Evolutionary conservation across 305 asterid species (phyloP).

Genomic region (Solanum hybrid): DNA sequence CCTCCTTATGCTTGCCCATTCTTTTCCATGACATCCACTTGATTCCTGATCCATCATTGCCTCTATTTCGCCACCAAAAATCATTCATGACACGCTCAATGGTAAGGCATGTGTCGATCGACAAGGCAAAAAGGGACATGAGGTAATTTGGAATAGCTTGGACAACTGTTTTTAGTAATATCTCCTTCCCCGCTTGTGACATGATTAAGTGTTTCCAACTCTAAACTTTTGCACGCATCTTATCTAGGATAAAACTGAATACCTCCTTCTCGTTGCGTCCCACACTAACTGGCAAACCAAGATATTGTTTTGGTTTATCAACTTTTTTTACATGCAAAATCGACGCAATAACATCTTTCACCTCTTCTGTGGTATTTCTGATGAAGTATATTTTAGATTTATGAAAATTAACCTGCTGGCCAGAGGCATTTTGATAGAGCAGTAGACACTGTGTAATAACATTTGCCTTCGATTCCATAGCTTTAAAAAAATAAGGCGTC

Average conservation of each 20-base stretch:
- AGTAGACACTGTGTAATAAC: background rate
- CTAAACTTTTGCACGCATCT: background rate
- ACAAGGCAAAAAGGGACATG: background rate
- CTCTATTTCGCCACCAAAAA: background rate
- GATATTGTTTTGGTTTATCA: background rate
- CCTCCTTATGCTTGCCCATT: background rate
- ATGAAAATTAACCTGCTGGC: background rate
- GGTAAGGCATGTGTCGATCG: background rate
- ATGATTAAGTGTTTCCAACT: background rate
- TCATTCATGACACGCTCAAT: background rate
- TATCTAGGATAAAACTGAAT: background rate
- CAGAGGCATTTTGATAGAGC: background rate
- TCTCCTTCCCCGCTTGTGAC: background rate
- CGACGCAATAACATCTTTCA: background rate
- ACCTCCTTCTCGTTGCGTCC: background rate
- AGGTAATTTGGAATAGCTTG: background rate
- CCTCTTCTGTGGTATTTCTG: background rate
- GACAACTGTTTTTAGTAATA: background rate
- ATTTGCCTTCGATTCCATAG: background rate
- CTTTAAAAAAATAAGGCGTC: background rate
- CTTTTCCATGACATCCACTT: background rate
- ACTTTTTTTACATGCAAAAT: background rate
- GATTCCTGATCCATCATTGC: background rate
- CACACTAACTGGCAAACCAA: background rate
- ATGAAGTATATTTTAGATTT: background rate